These are phyloP conservation scores for Geotrichum fermentans DNA, from an alignment of 1,139 yeast genomes.

Conservation along the genomic window DNA sequence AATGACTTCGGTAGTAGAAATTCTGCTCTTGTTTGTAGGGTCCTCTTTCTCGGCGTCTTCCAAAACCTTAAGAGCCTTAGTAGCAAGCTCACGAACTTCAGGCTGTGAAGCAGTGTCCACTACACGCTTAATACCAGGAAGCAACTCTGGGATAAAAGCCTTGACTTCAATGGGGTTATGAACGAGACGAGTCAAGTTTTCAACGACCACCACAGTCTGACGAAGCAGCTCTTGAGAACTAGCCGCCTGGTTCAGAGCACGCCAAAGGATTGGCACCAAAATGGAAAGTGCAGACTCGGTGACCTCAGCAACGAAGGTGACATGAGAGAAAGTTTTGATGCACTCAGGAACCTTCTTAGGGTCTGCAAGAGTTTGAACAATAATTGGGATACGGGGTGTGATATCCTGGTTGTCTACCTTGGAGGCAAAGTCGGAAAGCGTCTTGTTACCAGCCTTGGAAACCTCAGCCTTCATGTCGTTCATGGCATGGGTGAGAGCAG, in stretches of 20 bases:
- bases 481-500: slow-evolving; percentile 79
- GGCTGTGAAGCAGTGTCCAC: slow-evolving; percentile 89
- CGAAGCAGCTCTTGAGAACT: slow-evolving; percentile 94
- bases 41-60: slow-evolving; percentile 70
- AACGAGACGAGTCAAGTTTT: slow-evolving; percentile 90
- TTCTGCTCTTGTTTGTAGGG: slow-evolving; percentile 73
- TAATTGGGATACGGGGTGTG: slow-evolving; percentile 76
- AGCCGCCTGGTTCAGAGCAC: slow-evolving; percentile 82
- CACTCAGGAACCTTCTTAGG: slow-evolving; percentile 86
- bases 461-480: slow-evolving; percentile 96
- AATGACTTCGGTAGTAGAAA: slow-evolving; percentile 52
- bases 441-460: slow-evolving; percentile 73
- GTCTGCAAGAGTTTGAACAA: slow-evolving; percentile 83
- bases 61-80: slow-evolving; percentile 75
- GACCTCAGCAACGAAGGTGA: slow-evolving; percentile 96
- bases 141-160: slow-evolving; percentile 72
- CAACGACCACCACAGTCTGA: slow-evolving; percentile 94
- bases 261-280: slow-evolving; percentile 86
- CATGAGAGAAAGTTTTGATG: slow-evolving; percentile 83
- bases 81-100: slow-evolving; percentile 91
- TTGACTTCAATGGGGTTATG: slow-evolving; percentile 92
- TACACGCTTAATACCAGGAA: slow-evolving; percentile 88
- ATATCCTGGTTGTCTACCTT: slow-evolving; percentile 90
- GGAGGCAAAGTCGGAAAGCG: slow-evolving; percentile 66
- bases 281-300: slow-evolving; percentile 91